phyloP scores from a whole-genome alignment of 164 flowering plant species.

The Hamamelis virginiana region DNA sequence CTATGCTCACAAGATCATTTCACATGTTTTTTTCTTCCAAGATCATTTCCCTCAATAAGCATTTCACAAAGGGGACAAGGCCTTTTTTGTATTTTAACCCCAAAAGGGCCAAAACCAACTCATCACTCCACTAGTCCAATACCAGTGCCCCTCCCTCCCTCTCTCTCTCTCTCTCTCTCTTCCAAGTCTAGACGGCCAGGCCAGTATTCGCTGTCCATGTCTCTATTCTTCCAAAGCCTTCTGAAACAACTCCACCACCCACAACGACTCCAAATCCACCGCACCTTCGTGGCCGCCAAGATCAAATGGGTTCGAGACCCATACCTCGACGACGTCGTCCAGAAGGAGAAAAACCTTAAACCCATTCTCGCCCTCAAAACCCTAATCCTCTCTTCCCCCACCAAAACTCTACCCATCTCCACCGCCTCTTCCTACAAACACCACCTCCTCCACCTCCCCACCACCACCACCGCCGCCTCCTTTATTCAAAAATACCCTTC shows the following conservation, averaged over 20 bases:
- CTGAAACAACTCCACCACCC: not conserved
- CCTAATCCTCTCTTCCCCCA: slow-evolving; percentile 40
- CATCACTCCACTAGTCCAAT: too few species aligned
- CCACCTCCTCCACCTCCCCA: slow-evolving; percentile 26
- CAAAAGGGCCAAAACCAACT: too few species aligned
- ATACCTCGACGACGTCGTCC: slow-evolving; percentile 45
- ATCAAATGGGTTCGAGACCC: slow-evolving; percentile 64
- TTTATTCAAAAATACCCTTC: slow-evolving; percentile 30
- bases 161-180: not conserved
- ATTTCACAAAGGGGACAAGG: too few species aligned
- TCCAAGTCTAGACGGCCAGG: not conserved
- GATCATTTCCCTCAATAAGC: too few species aligned
- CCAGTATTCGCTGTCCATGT: not conserved
- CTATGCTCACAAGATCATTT: too few species aligned
- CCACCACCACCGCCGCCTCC: slow-evolving; percentile 20
- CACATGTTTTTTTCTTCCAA: too few species aligned
- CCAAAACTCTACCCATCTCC: slow-evolving; percentile 33
- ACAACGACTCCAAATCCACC: slow-evolving; percentile 17
- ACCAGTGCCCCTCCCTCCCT: not conserved
- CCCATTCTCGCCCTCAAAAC: slow-evolving; percentile 37
- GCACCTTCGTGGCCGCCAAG: slow-evolving; percentile 44
- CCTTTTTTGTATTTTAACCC: too few species aligned
- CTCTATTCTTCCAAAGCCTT: not conserved
- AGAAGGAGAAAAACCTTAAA: slow-evolving; percentile 50
- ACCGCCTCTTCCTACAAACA: slow-evolving; percentile 26